Conservation (phyloP, 176 grass and related monocot genomes). For the Alloteropsis semialata region DNA sequence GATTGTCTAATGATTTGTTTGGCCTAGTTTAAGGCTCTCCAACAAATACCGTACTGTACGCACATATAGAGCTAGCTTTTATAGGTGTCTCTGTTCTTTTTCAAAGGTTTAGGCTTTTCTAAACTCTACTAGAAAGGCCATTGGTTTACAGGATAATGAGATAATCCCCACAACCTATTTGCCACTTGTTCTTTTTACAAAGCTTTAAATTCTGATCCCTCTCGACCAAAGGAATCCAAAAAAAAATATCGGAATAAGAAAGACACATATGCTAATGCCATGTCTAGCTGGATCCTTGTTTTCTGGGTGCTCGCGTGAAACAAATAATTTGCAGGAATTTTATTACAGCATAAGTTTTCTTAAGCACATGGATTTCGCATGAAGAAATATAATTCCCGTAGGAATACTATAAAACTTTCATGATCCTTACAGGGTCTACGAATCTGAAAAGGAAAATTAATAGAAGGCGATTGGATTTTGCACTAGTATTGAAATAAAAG, state of each 20-base stretch:
- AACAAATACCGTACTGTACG: neutral
- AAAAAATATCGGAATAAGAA: neutral
- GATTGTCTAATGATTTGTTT: neutral
- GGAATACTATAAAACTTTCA: neutral
- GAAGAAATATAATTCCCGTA: neutral
- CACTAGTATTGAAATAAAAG: no score
- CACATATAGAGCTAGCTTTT: neutral
- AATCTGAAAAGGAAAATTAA: no score
- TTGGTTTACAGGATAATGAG: neutral
- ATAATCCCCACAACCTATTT: neutral
- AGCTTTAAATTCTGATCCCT: neutral
- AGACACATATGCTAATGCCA: neutral
- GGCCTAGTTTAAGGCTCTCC: neutral
- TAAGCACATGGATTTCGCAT: neutral
- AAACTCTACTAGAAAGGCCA: neutral
- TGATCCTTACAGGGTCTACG: no score
- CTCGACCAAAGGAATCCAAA: neutral
- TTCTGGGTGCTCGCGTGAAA: neutral
- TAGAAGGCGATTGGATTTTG: no score
- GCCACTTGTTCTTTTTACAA: neutral
- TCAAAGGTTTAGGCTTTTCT: neutral
- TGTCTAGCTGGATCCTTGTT: neutral
- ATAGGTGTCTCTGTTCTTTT: neutral
- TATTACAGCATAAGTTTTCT: neutral
- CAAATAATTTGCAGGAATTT: neutral